Evolutionary conservation across 768 basidiomycete genomes (phyloP), one percentile per base, ranked within the genome.

Genomic region (Boletus eberwhitei): DNA sequence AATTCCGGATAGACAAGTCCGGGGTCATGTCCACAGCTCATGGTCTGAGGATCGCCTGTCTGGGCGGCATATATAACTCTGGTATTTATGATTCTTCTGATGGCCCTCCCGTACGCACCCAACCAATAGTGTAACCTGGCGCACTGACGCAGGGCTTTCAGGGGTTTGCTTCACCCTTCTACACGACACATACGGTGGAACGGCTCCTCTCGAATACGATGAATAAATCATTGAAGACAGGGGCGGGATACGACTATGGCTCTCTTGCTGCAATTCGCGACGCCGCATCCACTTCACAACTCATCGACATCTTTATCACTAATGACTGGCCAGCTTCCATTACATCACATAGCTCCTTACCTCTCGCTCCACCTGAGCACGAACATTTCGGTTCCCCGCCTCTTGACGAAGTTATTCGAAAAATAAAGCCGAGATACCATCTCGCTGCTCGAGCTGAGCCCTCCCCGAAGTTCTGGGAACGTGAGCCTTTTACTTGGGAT

Each of bases 401-500:
- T 16, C 72, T 90, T 6, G 84, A 88, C 58, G 85, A 89, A 37
- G 70, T 86, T 2, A 75, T 88, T 35, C 75, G 77, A 24, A 79
- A 78, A 54, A 82, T 80, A 24, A 87, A 87, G 62, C 94, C 96
- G 2, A 81, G 90, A 47, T 99, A 99, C 73, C 86, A 95, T 63
- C 91, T 98, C 65, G 82, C 88, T 21, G 80, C 82, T 46, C 77
- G 77, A 9, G 84, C 81, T 14, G 84, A 85, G 0, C 72, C 77
- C n/a, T 80, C 82, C 14, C 79, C 88, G 0, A 80, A 79, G 50
- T 99, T 97, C 68, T 98, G 95, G 94, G 97, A 99, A 69, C 77
- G 95, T 49, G 94, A 98, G 55, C 95, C 97, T 1, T 96, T 87
- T 66, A 69, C 81, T 5, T 98, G 94, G 94, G 81, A 83, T 40